Base-by-base conservation (phyloP, 257 asterid genomes). In the Salvia splendens region DNA sequence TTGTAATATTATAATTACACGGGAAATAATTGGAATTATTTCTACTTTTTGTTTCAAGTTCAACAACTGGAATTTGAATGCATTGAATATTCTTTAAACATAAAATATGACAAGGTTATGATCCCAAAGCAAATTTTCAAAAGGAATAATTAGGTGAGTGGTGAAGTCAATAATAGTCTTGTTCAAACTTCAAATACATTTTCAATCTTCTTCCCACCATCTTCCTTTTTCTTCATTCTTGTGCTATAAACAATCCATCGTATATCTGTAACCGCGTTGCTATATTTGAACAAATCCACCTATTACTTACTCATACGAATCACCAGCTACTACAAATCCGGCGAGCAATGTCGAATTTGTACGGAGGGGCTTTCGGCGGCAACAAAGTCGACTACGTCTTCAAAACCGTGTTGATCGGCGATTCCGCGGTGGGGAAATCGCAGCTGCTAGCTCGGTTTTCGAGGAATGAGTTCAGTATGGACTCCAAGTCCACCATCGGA, bases 361-460 rank as follows among this genome's bases (percentile, higher is more conserved):
- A 79, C 41, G 83, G 86, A 33, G 95, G 94, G 8, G 88, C 72
- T 49, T 79, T 77, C 70, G 79, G 81, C 68, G 79, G 81, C 71
- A 86, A 77, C 86, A 85, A 84, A 46, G 78, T 89, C 20, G 96
- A 89, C 64, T 89, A 86, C 71, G 92, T 89, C 3, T 84, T 89
- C 83, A 89, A 89, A 75, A 84, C 76, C 70, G 96, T 89, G 48
- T 43, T 89, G 59, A 89, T 86, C 65, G 96, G 96, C 14, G 96
- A 89, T 66, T 89, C 96, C 6, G 88, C 96, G 4, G 96, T 89
- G 40, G 96, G 96, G 40, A 89, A 89, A 76, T 89, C 96, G 74
- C 96, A 86, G 88, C 82, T 89, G 64, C 74, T 89, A 62, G 77
- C 96, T 12, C 88, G 95, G 3, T 89, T 84, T 64, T 28, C 95